phyloP scores from a whole-genome alignment of 192 early-diverging fungal genomes.

The Oehlia diaphana region DNA sequence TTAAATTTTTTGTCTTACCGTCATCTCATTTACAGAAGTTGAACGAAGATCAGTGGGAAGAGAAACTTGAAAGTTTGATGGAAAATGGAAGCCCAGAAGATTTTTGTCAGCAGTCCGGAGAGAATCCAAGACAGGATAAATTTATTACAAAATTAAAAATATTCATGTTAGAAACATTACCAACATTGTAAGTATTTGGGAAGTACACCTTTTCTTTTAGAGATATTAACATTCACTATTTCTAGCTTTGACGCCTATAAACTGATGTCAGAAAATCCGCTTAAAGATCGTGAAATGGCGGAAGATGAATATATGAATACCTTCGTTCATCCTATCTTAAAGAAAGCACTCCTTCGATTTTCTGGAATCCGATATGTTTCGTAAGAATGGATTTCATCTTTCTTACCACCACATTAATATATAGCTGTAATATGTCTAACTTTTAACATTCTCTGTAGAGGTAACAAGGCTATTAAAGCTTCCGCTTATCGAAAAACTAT shows the following conservation, averaged over 20 bases:
- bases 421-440: neutral
- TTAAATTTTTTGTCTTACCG: no score
- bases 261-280: slow-evolving; percentile 13
- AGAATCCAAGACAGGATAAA: no score
- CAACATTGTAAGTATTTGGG: slow-evolving; percentile 25
- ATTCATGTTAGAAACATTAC: slow-evolving; percentile 22
- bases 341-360: slow-evolving; percentile 24
- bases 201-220: neutral
- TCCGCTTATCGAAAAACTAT: no score
- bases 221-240: slow-evolving; percentile 12
- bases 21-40: no score
- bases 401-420: neutral
- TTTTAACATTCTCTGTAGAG: no score
- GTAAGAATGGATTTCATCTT: slow-evolving; percentile 21
- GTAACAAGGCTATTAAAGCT: no score
- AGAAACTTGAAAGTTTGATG: no score
- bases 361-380: no score
- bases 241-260: slow-evolving; percentile 21
- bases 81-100: no score
- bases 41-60: no score
- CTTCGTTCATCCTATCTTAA: slow-evolving; percentile 23
- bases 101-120: no score
- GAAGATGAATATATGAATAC: slow-evolving; percentile 29
- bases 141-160: slow-evolving; percentile 12
- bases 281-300: slow-evolving; percentile 15